A percentile compares a stretch with the other conserved stretches of the same genome.
These are phyloP conservation scores for Magnusiomyces suaveolens DNA, from an alignment of 1,139 yeast species.

Conservation along the genomic window DNA sequence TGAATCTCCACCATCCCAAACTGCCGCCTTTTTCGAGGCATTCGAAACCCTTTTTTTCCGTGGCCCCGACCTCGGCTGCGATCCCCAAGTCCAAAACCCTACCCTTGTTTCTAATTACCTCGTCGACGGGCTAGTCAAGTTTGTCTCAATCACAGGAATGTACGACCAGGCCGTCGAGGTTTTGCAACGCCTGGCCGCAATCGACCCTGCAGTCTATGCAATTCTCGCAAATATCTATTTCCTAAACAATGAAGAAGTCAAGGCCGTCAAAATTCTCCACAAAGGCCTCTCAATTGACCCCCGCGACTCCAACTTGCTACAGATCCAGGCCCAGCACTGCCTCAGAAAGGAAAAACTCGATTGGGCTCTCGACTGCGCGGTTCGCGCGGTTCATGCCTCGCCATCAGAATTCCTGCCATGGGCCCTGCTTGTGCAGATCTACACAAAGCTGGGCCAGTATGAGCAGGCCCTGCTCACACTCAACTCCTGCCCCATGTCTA, in stretches of 20 bases:
- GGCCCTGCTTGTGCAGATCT: conserved; percentile 64
- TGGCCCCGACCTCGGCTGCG: conserved; percentile 58
- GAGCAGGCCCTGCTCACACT: conserved; percentile 71
- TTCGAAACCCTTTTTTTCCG: conserved; percentile 56
- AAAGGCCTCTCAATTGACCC: conserved; percentile 40
- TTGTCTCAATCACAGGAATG: conserved; percentile 56
- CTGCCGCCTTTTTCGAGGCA: conserved; percentile 47
- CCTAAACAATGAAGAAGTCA: conserved; percentile 62
- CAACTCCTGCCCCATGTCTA: conserved; percentile 89
- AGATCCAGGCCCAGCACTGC: conserved; percentile 63
- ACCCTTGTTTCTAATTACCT: conserved; percentile 61
- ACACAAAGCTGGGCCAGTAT: conserved; percentile 60
- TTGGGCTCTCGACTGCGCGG: conserved; percentile 65
- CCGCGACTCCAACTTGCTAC: conserved; percentile 50
- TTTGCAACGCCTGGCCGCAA: conserved; percentile 38
- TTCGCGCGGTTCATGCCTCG: conserved; percentile 64
- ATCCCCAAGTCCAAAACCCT: conserved; percentile 56
- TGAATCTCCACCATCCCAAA: conserved; percentile 25
- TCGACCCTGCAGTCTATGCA: conserved; percentile 45
- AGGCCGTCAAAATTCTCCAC: conserved; percentile 61
- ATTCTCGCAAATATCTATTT: conserved; percentile 55
- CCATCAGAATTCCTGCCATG: conserved; percentile 83
- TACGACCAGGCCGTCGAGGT: conserved; percentile 50
- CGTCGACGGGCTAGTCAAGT: conserved; percentile 61
- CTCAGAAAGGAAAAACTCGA: conserved; percentile 55